Evolutionary conservation across 208 protist species (phyloP), one percentile per base, ranked within the genome.

Genomic region (Trypanosoma vivax): DNA sequence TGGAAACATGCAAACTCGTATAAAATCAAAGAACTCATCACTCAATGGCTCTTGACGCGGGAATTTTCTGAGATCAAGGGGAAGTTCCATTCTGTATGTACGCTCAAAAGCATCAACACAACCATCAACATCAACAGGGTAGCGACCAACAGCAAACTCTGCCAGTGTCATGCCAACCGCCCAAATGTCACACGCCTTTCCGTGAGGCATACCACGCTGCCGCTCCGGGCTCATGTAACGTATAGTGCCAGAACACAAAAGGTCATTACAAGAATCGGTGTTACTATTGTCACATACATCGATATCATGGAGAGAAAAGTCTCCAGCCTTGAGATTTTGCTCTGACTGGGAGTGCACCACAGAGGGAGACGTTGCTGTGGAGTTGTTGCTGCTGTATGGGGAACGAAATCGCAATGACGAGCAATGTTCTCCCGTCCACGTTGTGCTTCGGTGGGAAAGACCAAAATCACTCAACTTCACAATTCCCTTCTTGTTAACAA

Each of bases 401-500:
- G 33, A n/a, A 13, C 33, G 33, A n/a, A n/a, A 7, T n/a, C 33
- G 33, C 13, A 13, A 37, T 13, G 33, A 13, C 7, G 33, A n/a
- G 33, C 7, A 7, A n/a, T 37, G 10, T n/a, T 13, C 33, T 37
- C 33, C 13, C 7, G 30, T 33, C 24, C 25, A 43, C 46, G 30
- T 40, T 25, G 70, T 70, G 60, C 77, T 89, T 13, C 67, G 65
- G 64, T 80, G 71, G 33, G 73, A 96, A 39, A 98, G 74, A 1
- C 97, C 96, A 77, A 98, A 98, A 63, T 98, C 97, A 60, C 83
- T 94, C 13, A 98, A 69, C 76, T 98, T 98, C 28, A 98, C 71
- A n/a, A 85, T 62, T 47, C 92, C 94, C 13, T 93, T 86, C 19
- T 71, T 50, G 56, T 97, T 97, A n/a, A 98, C 56, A 6, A 98